phyloP scores from a whole-genome alignment of 768 basidiomycete genomes.

The Rhodotorula toruloides region DNA sequence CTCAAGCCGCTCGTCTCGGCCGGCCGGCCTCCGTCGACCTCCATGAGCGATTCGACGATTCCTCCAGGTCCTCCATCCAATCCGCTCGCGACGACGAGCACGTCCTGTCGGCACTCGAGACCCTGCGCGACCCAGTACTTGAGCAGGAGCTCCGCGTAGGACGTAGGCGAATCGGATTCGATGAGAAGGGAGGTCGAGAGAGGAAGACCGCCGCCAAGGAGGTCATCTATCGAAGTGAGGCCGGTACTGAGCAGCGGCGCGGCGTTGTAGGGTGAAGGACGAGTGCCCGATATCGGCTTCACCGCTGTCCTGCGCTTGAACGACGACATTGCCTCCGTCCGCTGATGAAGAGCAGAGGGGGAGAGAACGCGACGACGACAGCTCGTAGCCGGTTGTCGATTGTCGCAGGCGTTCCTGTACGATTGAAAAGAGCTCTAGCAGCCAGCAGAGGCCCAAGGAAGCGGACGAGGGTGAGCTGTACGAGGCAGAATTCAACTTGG shows the following conservation, averaged over 20 bases:
- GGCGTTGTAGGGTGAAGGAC: conserved; percentile 45
- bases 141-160: conserved; percentile 75
- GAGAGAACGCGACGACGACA: no score
- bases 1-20: conserved; percentile 37
- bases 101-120: conserved; percentile 62
- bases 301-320: conserved; percentile 43
- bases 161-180: conserved; percentile 79
- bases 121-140: conserved; percentile 89
- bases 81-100: conserved; percentile 58
- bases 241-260: conserved; percentile 63
- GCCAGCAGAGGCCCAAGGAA: no score
- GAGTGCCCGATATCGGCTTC: conserved; percentile 44
- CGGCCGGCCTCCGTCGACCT: conserved; percentile 41
- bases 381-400: no score
- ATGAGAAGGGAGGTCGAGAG: conserved; percentile 68
- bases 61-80: conserved; percentile 52
- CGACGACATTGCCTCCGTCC: conserved; percentile 44
- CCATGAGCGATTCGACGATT: conserved; percentile 73
- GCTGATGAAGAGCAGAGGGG: not conserved
- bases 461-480: no score
- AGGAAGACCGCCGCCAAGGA: conserved; percentile 86
- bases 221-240: conserved; percentile 86
- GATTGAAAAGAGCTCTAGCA: no score
- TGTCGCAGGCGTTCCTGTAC: no score
- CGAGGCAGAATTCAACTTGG: no score